Evolutionary conservation across 2,329 filamentous ascomycete species (phyloP).

Genomic region (Cladosporium sp.): DNA sequence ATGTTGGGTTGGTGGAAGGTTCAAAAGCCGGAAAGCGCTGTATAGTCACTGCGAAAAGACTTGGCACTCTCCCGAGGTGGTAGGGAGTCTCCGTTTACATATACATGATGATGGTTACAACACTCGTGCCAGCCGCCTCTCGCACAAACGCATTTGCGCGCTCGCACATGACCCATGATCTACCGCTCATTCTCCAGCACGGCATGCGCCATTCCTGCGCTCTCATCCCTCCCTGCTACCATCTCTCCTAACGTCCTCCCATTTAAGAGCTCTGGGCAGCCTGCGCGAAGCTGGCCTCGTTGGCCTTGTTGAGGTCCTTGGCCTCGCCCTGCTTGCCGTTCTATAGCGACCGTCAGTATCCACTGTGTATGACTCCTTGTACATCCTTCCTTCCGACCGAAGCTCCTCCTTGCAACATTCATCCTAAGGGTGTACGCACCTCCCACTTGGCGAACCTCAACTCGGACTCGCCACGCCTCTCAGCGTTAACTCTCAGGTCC

Average conservation of each 20-base stretch:
- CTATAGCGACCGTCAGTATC: constrained; percentile 45
- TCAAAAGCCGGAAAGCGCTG: constrained; percentile 6
- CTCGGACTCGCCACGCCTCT: constrained; percentile 86
- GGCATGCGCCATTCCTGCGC: constrained; percentile 6
- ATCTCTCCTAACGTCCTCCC: constrained; percentile 20
- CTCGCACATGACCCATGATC: constrained; percentile 1
- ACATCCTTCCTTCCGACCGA: background rate
- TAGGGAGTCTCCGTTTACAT: constrained; percentile 15
- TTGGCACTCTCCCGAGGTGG: constrained; percentile 15
- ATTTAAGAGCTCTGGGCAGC: constrained; percentile 29
- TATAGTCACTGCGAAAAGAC: constrained; percentile 13
- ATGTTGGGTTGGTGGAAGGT: constrained; percentile 1
- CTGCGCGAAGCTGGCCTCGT: constrained; percentile 45
- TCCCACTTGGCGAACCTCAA: constrained; percentile 91
- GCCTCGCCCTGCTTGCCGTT: constrained; percentile 92
- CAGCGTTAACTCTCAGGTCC: constrained; percentile 77
- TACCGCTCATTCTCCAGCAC: background rate
- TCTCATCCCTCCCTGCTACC: constrained; percentile 9
- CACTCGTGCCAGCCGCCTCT: constrained; percentile 10
- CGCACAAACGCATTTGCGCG: constrained; percentile 7
- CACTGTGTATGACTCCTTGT: background rate
- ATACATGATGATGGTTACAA: constrained; percentile 26
- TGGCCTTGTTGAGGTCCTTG: constrained; percentile 62
- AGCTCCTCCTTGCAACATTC: constrained; percentile 5
- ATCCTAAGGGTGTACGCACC: constrained; percentile 56